Percentiles rank a stretch among this genome's conserved stretches.
Evolutionary conservation across 768 basidiomycete genomes (phyloP).

Genomic region (Podaxis pistillaris): DNA sequence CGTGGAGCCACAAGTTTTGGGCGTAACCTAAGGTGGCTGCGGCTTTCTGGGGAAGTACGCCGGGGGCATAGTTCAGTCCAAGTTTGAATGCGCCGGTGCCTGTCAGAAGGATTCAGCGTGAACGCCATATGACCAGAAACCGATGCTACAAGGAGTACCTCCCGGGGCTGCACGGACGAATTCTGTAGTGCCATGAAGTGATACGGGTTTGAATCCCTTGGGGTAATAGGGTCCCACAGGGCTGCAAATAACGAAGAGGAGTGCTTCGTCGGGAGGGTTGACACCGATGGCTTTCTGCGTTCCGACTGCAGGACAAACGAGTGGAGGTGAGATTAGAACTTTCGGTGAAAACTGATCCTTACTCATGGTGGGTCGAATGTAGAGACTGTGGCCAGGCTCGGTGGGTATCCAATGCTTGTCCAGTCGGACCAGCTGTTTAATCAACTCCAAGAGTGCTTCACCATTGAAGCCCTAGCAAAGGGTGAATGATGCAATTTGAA

Average conservation of each 20-base stretch:
- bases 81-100: slow-evolving; percentile 86
- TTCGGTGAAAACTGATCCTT: neutral
- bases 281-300: slow-evolving; percentile 72
- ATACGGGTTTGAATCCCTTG: slow-evolving; percentile 86
- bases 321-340: neutral
- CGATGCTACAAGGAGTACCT: slow-evolving; percentile 41
- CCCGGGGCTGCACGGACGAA: slow-evolving; percentile 85
- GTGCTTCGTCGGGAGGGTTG: slow-evolving; percentile 72
- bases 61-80: slow-evolving; percentile 87
- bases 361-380: slow-evolving; percentile 80
- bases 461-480: slow-evolving; percentile 68
- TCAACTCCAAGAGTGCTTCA: slow-evolving; percentile 68
- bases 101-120: neutral
- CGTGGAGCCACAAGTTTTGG: slow-evolving; percentile 90
- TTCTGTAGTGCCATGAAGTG: slow-evolving; percentile 83
- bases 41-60: slow-evolving; percentile 78
- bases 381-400: slow-evolving; percentile 85
- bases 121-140: neutral
- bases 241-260: slow-evolving; percentile 82
- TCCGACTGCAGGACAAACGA: slow-evolving; percentile 55
- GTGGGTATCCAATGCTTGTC: slow-evolving; percentile 93
- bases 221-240: slow-evolving; percentile 88
- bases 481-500: slow-evolving; percentile 1
- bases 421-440: slow-evolving; percentile 81
- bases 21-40: slow-evolving; percentile 77